Base-by-base conservation (phyloP, 768 basidiomycete genomes). In the Cubamyces lactineus region DNA sequence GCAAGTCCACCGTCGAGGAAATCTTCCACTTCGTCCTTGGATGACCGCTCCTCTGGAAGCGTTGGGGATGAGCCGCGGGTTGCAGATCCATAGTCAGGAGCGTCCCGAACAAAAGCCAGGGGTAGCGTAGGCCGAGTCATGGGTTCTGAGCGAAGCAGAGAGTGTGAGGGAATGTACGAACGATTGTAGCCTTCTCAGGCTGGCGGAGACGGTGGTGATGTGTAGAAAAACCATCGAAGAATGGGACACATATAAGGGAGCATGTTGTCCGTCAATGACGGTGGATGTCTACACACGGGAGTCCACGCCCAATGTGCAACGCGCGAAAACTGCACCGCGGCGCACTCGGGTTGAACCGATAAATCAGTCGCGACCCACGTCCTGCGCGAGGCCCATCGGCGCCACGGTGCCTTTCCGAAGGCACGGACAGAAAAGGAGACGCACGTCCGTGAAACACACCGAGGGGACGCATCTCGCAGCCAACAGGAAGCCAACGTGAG, bases 1-100 rank as follows among this genome's bases (percentile, higher is more conserved):
- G 64, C 40, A 19, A 69, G 63, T 2, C 75, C 75, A 57, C 77
- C 66, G 52, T 74, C 72, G n/a, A 70, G 69, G 49, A 61, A 71
- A 8, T 66, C 69, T 17, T 65, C 56, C 30, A 40, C 49, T 6
- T 47, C 47, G 6, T 45, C 19, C 38, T 62, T 41, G 26, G 34
- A 9, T 7, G 13, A 0, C 4, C 28, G n/a, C 6, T 53, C 62
- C 38, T 59, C 43, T 23, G 26, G 15, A 21, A 50, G 26, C 9
- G 50, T 34, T 1, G n/a, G 21, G 1, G 47, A 13, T 13, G 38
- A 28, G 16, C 16, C 39, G 17, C n/a, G 39, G 38, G 45, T 2
- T 8, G 50, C 40, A 4, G 63, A 34, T 26, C 63, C 63, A 38
- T 64, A 64, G 26, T 51, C n/a, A 42, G 40, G 39, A 16, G 2